These are phyloP conservation scores for Selaginella moellendorffii DNA, from an alignment of 75 land plant genomes.

Conservation along the genomic window DNA sequence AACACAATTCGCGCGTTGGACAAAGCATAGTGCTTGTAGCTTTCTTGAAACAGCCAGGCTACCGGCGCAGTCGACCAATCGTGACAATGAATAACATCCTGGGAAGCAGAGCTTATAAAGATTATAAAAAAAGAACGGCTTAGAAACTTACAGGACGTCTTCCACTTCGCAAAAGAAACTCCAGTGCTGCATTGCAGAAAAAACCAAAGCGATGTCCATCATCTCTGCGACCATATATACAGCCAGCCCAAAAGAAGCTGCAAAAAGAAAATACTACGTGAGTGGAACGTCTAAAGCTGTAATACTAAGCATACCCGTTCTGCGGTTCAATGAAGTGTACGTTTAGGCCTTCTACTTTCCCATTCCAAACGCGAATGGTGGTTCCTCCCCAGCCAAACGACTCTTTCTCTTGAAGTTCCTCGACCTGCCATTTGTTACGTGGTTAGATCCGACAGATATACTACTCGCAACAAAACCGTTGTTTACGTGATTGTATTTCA, in stretches of 20 bases:
- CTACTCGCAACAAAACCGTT: background rate
- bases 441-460: background rate
- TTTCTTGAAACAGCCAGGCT: constrained; percentile 8
- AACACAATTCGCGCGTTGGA: constrained; percentile 1
- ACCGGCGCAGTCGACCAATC: constrained; percentile 1
- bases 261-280: constrained; percentile 3
- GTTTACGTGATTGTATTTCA: constrained; percentile 5
- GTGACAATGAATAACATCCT: constrained; percentile 7
- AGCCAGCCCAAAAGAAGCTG: constrained; percentile 74
- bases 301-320: constrained; percentile 48
- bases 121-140: too few relatives aligned
- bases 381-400: constrained; percentile 54
- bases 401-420: constrained; percentile 29
- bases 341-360: constrained; percentile 70
- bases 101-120: too few relatives aligned
- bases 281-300: background rate
- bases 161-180: constrained; percentile 59
- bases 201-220: constrained; percentile 71
- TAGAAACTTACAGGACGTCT: constrained; percentile 53
- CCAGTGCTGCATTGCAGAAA: constrained; percentile 79
- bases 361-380: constrained; percentile 69
- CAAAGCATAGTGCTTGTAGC: background rate
- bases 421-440: constrained; percentile 32
- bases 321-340: constrained; percentile 77
- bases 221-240: constrained; percentile 66